Evolutionary conservation across 441 rosid species (phyloP).

Genomic region (Mallotus japonicus): DNA sequence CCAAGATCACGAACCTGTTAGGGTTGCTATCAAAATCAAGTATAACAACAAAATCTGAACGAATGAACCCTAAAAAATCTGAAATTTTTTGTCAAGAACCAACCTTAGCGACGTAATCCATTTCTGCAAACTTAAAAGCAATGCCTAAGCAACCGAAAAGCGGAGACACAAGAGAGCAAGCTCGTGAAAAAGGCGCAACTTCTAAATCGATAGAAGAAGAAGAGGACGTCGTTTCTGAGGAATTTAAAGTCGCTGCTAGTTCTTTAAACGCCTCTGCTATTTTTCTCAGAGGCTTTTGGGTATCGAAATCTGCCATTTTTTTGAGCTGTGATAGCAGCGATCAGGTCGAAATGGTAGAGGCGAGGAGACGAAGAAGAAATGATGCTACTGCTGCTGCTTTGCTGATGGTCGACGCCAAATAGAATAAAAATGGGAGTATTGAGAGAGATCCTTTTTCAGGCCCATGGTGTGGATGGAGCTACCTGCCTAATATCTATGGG

Average conservation of each 20-base stretch:
- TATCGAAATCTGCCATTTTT: conserved; percentile 44
- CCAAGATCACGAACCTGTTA: conserved; percentile 74
- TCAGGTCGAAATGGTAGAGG: too few species aligned
- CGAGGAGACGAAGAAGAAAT: too few species aligned
- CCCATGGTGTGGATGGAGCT: too few species aligned
- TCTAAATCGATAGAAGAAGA: conserved; percentile 38
- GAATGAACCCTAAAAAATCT: too few species aligned
- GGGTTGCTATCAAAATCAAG: too few species aligned
- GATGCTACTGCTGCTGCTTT: too few species aligned
- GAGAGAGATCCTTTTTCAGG: too few species aligned
- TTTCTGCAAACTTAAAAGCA: conserved; percentile 93
- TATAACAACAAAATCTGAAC: too few species aligned
- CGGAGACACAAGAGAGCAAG: conserved; percentile 86
- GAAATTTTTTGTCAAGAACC: not conserved
- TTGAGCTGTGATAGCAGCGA: too few species aligned
- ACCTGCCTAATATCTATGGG: too few species aligned
- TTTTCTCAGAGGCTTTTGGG: conserved; percentile 57
- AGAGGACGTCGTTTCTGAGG: conserved; percentile 22
- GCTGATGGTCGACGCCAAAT: too few species aligned
- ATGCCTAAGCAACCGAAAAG: conserved; percentile 87
- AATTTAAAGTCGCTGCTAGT: conserved; percentile 50
- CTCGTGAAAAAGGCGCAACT: conserved; percentile 66
- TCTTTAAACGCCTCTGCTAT: conserved; percentile 74
- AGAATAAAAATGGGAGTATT: too few species aligned
- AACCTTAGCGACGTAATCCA: conserved; percentile 93